Percentiles rank a stretch among this genome's conserved stretches.
Conservation (phyloP, 2,329 filamentous ascomycete species). For the Colletotrichum sp. region DNA sequence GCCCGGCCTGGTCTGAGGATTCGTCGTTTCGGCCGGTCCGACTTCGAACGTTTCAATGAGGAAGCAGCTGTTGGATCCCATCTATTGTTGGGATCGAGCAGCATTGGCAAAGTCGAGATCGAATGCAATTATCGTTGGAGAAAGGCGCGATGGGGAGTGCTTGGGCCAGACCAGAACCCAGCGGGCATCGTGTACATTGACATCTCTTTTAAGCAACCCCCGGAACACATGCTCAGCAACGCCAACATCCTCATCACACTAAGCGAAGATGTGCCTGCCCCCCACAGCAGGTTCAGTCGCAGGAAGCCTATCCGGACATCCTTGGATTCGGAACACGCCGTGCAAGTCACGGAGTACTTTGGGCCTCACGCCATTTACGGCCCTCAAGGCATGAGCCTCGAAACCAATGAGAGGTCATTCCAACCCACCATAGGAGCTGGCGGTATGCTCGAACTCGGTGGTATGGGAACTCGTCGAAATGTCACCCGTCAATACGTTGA, state of each 20-base stretch:
- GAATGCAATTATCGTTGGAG: not conserved
- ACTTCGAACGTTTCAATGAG: not conserved
- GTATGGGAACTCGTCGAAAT: not conserved
- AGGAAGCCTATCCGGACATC: not conserved
- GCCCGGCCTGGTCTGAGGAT: accelerated
- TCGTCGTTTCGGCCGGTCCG: not conserved
- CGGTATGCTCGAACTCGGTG: accelerated
- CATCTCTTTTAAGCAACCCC: not conserved
- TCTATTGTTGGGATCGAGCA: not conserved
- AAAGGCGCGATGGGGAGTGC: not conserved
- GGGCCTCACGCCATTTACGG: not conserved
- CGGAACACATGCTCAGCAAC: not conserved
- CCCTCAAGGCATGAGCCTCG: not conserved
- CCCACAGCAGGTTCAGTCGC: accelerated
- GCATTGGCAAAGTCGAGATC: not conserved
- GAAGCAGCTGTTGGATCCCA: not conserved
- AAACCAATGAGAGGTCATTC: not conserved
- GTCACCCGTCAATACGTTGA: not conserved
- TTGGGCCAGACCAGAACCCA: not conserved
- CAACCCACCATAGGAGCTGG: not conserved
- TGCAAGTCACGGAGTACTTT: not conserved
- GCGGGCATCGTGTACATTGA: not conserved
- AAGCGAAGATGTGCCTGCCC: not conserved
- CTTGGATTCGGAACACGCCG: not conserved
- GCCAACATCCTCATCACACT: not conserved